phyloP scores from a whole-genome alignment of 306 rosid genomes.

The Prunus persica region Prunus_persica_NCBIv2 NC_034010.1:18952001-18952500 shows the following conservation, averaged over 20 bases:
- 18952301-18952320: conserved; percentile 44
- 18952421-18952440: conserved; percentile 28
- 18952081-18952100: conserved; percentile 11
- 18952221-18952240: background rate
- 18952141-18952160: conserved; percentile 25
- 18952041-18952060: conserved; percentile 30
- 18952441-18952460: conserved; percentile 14
- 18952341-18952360: conserved; percentile 42
- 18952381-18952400: conserved; percentile 19
- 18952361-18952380: conserved; percentile 36
- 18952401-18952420: conserved; percentile 1
- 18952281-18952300: conserved; percentile 50
- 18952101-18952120: conserved; percentile 27
- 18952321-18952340: conserved; percentile 26
- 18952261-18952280: conserved; percentile 39
- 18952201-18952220: conserved; percentile 29
- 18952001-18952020: conserved; percentile 24
- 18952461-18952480: conserved; percentile 18
- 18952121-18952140: conserved; percentile 22
- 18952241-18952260: conserved; percentile 9
- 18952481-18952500: conserved; percentile 5
- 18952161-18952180: conserved; percentile 20
- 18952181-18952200: conserved; percentile 20
- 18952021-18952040: conserved; percentile 13
- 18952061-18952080: conserved; percentile 29